Evolutionary conservation across 805 yeast genomes (phyloP).

Genomic region (Kurtzmaniella cleridarum): DNA sequence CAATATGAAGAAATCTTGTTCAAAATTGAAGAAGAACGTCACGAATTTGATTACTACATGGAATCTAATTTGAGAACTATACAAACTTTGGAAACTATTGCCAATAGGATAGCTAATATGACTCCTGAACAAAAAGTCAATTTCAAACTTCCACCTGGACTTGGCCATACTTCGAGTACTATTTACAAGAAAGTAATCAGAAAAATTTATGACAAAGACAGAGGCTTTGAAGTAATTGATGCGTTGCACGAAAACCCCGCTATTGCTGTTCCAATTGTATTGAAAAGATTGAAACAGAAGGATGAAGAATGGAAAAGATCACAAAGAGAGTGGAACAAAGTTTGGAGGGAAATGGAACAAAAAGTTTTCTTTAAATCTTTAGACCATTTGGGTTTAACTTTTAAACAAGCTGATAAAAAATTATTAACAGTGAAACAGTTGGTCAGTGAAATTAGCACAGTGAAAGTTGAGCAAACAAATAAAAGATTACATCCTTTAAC

Average conservation of each 20-base stretch:
- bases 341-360: constrained; percentile 97
- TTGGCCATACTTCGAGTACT: constrained; percentile 87
- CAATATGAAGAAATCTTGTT: constrained; percentile 95
- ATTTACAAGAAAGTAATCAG: constrained; percentile 91
- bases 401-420: constrained; percentile 95
- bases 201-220: constrained; percentile 87
- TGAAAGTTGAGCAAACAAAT: constrained; percentile 85
- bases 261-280: constrained; percentile 87
- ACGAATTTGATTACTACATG: constrained; percentile 93
- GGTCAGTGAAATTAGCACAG: constrained; percentile 86
- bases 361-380: constrained; percentile 88
- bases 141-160: constrained; percentile 86
- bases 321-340: constrained; percentile 97
- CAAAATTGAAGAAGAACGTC: constrained; percentile 95
- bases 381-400: constrained; percentile 92
- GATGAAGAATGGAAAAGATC: constrained; percentile 99
- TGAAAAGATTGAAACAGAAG: constrained; percentile 90
- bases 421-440: constrained; percentile 83
- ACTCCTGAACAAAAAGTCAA: constrained; percentile 78
- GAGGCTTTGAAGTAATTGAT: constrained; percentile 93
- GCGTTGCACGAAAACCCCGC: constrained; percentile 95
- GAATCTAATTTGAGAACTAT: constrained; percentile 93
- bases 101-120: constrained; percentile 91
- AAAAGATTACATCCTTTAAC: constrained; percentile 81
- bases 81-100: constrained; percentile 92